These are phyloP conservation scores for Gossypium laxum DNA, from an alignment of 441 rosid species.

Conservation along the genomic window DNA sequence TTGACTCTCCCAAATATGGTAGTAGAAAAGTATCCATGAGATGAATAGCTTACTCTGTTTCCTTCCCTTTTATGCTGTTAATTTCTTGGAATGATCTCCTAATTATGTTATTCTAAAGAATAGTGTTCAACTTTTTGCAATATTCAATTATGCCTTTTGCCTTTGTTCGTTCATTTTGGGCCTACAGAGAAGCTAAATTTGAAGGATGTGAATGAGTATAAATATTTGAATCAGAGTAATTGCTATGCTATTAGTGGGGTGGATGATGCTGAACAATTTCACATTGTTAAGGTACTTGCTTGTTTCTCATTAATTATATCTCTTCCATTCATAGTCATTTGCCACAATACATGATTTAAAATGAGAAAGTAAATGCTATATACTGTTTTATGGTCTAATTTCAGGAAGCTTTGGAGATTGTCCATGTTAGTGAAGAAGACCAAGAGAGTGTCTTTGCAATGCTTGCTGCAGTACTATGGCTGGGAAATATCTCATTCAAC, in stretches of 20 bases:
- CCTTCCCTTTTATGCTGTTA: slow-evolving; percentile 5
- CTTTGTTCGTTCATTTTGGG: slow-evolving; percentile 17
- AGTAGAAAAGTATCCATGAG: background rate
- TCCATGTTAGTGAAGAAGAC: slow-evolving; percentile 88
- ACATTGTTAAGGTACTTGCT: slow-evolving; percentile 49
- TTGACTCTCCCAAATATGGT: background rate
- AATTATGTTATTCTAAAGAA: background rate
- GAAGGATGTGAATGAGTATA: slow-evolving; percentile 62
- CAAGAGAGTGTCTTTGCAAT: slow-evolving; percentile 88
- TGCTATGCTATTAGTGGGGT: slow-evolving; percentile 77
- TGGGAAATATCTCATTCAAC: slow-evolving; percentile 74
- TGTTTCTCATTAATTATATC: slow-evolving; percentile 10
- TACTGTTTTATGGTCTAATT: slow-evolving; percentile 18
- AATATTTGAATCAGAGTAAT: slow-evolving; percentile 75
- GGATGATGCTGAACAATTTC: slow-evolving; percentile 59
- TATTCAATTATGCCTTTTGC: slow-evolving; percentile 11
- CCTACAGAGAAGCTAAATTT: slow-evolving; percentile 70
- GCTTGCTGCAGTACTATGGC: slow-evolving; percentile 94
- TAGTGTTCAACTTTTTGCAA: background rate
- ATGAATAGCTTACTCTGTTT: background rate
- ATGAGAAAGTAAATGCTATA: slow-evolving; percentile 1
- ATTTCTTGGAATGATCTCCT: background rate
- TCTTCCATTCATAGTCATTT: background rate
- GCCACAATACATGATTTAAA: background rate
- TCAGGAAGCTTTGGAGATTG: slow-evolving; percentile 91